These are phyloP conservation scores for Saccharomyces pastorianus DNA, from an alignment of 1,139 yeast species.

Conservation along the genomic window DNA sequence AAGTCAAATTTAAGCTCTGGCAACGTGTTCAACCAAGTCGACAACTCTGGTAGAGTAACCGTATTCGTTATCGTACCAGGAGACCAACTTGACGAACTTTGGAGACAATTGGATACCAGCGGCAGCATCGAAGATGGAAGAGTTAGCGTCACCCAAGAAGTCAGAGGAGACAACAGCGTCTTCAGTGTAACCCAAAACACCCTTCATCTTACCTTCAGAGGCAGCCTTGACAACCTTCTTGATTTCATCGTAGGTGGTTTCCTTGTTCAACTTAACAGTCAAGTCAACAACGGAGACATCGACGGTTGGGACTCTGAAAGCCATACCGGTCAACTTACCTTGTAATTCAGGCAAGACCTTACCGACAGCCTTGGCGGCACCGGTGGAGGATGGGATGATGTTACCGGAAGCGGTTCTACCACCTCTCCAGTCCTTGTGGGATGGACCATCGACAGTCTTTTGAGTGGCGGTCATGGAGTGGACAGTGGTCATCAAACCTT, in stretches of 20 bases:
- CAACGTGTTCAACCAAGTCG: conserved; percentile 55
- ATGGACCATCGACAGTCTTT: conserved; percentile 88
- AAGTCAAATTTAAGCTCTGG: background rate
- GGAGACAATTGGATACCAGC: conserved; percentile 78
- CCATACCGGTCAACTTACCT: conserved; percentile 86
- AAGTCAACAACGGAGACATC: conserved; percentile 77
- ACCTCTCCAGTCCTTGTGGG: conserved; percentile 94
- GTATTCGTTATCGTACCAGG: conserved; percentile 87
- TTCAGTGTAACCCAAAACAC: conserved; percentile 74
- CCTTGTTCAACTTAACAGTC: conserved; percentile 61
- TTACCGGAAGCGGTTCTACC: conserved; percentile 89
- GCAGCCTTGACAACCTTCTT: conserved; percentile 62
- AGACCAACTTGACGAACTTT: conserved; percentile 72
- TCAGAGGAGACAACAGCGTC: conserved; percentile 81
- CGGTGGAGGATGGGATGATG: conserved; percentile 84
- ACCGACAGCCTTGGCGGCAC: conserved; percentile 92
- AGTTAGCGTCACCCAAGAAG: conserved; percentile 67
- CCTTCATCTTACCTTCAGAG: conserved; percentile 63
- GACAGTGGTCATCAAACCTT: conserved; percentile 85
- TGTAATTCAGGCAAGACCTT: conserved; percentile 78
- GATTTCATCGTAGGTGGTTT: conserved; percentile 71
- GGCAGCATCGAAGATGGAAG: conserved; percentile 74
- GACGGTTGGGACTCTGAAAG: conserved; percentile 82
- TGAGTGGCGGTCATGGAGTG: conserved; percentile 87
- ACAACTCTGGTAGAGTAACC: conserved; percentile 90